Evolutionary conservation across 2,329 filamentous ascomycete species (phyloP).

Genomic region (Metarhizium anisopliae): DNA sequence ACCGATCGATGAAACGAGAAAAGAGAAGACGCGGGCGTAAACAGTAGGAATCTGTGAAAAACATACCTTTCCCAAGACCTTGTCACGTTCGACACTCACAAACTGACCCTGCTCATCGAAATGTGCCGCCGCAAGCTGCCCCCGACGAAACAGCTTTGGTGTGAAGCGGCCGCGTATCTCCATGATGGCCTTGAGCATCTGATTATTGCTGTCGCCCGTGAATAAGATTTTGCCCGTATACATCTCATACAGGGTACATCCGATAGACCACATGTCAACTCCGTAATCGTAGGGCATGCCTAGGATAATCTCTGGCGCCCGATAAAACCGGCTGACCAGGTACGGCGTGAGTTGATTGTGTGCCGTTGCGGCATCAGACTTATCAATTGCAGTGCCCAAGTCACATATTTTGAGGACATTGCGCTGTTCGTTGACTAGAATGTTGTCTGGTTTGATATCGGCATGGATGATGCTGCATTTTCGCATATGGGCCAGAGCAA

Average conservation of each 20-base stretch:
- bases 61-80: constrained; percentile 71
- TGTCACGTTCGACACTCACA: constrained; percentile 76
- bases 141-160: constrained; percentile 77
- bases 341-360: constrained; percentile 86
- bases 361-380: constrained; percentile 63
- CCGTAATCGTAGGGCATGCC: constrained; percentile 94
- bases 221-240: constrained; percentile 98
- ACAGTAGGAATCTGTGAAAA: constrained; percentile 11
- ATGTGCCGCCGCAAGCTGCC: constrained; percentile 65
- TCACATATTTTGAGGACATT: constrained; percentile 92
- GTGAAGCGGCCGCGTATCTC: constrained; percentile 90
- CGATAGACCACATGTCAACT: constrained; percentile 96
- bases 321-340: constrained; percentile 93
- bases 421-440: constrained; percentile 75
- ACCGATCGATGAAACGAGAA: background rate
- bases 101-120: constrained; percentile 84
- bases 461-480: constrained; percentile 92
- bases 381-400: constrained; percentile 89
- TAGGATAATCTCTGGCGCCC: constrained; percentile 92
- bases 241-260: constrained; percentile 92
- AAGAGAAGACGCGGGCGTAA: background rate
- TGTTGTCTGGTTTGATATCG: constrained; percentile 96
- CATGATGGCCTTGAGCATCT: constrained; percentile 95
- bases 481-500: constrained; percentile 77
- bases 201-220: constrained; percentile 90